Percentiles rank a stretch among this genome's conserved stretches.
Conservation (phyloP, 2,329 filamentous ascomycete genomes). For the Cordyceps farinosa region DNA sequence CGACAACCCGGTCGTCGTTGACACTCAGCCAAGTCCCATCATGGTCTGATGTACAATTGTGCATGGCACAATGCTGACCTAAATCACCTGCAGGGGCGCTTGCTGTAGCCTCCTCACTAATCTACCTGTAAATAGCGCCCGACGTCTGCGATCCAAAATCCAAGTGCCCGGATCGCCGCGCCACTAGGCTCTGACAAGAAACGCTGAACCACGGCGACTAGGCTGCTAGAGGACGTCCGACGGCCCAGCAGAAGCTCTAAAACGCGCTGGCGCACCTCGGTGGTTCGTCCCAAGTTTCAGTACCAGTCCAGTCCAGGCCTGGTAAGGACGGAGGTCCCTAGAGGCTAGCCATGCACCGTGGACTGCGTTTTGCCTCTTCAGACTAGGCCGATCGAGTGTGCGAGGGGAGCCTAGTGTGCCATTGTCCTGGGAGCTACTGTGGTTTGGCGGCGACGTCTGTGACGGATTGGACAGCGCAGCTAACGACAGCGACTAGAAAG, state of each 20-base stretch:
- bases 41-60: background rate
- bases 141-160: slow-evolving; percentile 1
- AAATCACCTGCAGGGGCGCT: slow-evolving; percentile 4
- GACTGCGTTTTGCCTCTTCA: slow-evolving; percentile 13
- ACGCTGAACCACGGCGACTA: background rate
- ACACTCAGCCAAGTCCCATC: background rate
- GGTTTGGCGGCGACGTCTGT: background rate
- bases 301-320: background rate
- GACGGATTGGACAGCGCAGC: background rate
- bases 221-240: background rate
- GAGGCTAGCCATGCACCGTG: background rate
- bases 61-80: background rate
- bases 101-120: background rate
- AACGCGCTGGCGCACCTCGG: background rate
- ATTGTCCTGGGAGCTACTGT: slow-evolving; percentile 8
- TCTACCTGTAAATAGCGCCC: slow-evolving; percentile 4
- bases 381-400: slow-evolving; percentile 15
- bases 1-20: background rate
- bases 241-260: background rate
- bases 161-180: slow-evolving; percentile 11
- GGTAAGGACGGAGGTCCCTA: background rate
- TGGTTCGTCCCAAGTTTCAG: slow-evolving; percentile 16
- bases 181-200: background rate
- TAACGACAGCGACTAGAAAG: background rate
- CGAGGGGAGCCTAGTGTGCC: slow-evolving; percentile 6